Evolutionary conservation across 2,329 filamentous ascomycete genomes (phyloP).

Genomic region (Ceratocystis albifundus): DNA sequence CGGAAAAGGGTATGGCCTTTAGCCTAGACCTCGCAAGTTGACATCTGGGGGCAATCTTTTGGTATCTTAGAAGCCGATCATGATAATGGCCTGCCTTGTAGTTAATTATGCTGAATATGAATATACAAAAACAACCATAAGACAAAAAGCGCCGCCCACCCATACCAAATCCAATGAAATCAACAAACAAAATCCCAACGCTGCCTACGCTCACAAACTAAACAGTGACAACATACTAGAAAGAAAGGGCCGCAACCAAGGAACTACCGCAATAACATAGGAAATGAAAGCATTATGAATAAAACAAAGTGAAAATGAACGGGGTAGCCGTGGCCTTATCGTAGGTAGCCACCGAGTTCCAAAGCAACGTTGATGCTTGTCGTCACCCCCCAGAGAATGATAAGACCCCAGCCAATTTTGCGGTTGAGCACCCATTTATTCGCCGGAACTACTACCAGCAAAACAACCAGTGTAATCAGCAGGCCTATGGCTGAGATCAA

Average conservation of each 20-base stretch:
- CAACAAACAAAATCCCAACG: constrained; percentile 1
- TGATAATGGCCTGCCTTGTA: no score
- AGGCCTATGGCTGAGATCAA: constrained; percentile 77
- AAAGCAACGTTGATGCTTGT: constrained; percentile 72
- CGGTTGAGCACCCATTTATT: constrained; percentile 79
- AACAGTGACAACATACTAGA: not conserved
- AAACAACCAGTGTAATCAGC: constrained; percentile 62
- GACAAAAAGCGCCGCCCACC: not conserved
- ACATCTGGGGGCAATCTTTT: no score
- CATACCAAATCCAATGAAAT: not conserved
- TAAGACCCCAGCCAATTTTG: constrained; percentile 68
- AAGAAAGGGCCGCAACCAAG: not conserved
- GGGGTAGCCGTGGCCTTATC: constrained; percentile 32
- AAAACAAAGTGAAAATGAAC: not conserved
- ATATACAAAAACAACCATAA: not conserved
- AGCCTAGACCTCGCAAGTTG: no score
- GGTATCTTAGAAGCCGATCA: no score
- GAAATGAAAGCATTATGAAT: not conserved
- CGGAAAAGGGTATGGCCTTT: no score
- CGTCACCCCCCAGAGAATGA: constrained; percentile 68
- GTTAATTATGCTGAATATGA: not conserved
- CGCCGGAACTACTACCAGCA: constrained; percentile 70
- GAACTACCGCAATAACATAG: not conserved
- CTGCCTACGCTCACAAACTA: not conserved
- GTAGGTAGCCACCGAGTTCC: constrained; percentile 49